Percentiles rank a stretch among this genome's conserved stretches.
phyloP scores from a whole-genome alignment of 2,329 filamentous ascomycete species.

The Ilyonectria sp. region DNA sequence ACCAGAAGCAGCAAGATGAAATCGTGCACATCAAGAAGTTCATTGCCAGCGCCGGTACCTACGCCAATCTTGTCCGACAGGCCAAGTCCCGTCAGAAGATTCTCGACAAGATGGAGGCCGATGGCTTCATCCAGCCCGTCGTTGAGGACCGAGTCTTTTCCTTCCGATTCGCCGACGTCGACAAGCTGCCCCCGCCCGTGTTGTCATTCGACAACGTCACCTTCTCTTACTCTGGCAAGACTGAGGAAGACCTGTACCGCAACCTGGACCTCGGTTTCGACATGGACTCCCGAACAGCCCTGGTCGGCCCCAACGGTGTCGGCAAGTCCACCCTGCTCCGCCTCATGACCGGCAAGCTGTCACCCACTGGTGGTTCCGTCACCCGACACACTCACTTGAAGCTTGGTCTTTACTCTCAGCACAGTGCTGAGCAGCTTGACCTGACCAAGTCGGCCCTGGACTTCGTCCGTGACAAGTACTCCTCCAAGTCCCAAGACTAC shows the following conservation, averaged over 20 bases:
- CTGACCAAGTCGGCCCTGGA: constrained; percentile 97
- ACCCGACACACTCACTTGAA: constrained; percentile 98
- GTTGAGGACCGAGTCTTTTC: constrained; percentile 89
- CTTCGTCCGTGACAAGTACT: constrained; percentile 97
- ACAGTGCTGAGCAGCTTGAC: constrained; percentile 98
- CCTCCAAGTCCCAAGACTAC: constrained; percentile 92
- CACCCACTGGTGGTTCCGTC: constrained; percentile 85
- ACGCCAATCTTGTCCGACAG: constrained; percentile 98
- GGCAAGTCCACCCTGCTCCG: constrained; percentile 97
- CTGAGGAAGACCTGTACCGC: constrained; percentile 94
- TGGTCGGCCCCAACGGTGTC: constrained; percentile 98
- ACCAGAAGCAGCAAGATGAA: constrained; percentile 99
- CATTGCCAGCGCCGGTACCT: constrained; percentile 99
- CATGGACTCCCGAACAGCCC: constrained; percentile 98
- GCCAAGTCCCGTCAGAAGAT: constrained; percentile 99
- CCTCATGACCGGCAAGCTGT: constrained; percentile 96
- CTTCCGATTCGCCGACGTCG: constrained; percentile 98
- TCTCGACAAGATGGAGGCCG: constrained; percentile 99
- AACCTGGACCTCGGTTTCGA: constrained; percentile 98
- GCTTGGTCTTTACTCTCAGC: constrained; percentile 97
- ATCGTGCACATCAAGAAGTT: constrained; percentile 99
- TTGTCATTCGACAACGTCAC: constrained; percentile 97
- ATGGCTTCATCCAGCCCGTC: constrained; percentile 97
- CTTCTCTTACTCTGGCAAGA: constrained; percentile 95
- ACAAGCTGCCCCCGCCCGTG: constrained; percentile 98